Percentiles rank a stretch among this genome's conserved stretches.
phyloP scores from a whole-genome alignment of 2,329 filamentous ascomycete species.

The Cladosporium sp. region DNA sequence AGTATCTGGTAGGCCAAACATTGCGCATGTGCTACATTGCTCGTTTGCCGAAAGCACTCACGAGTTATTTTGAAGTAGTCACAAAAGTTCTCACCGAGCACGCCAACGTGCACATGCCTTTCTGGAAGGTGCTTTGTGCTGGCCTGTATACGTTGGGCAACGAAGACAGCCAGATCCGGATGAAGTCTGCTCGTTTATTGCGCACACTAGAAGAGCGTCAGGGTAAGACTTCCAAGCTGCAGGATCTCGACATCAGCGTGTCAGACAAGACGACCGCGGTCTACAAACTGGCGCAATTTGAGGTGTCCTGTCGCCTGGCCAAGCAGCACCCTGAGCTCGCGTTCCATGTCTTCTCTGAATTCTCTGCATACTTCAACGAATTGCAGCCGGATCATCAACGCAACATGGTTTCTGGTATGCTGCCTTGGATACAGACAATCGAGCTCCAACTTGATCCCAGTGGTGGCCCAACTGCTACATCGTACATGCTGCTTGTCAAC shows the following conservation, averaged over 20 bases:
- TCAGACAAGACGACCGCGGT: slow-evolving; percentile 98
- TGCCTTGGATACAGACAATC: slow-evolving; percentile 95
- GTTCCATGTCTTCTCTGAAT: slow-evolving; percentile 94
- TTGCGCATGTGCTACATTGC: slow-evolving; percentile 88
- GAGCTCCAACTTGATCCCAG: slow-evolving; percentile 90
- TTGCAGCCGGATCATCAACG: slow-evolving; percentile 79
- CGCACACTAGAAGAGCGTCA: slow-evolving; percentile 80
- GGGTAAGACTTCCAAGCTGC: slow-evolving; percentile 82
- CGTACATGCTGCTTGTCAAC: slow-evolving; percentile 93
- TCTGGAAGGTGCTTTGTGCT: slow-evolving; percentile 87
- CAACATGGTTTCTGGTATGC: slow-evolving; percentile 89
- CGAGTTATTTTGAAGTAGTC: slow-evolving; percentile 94
- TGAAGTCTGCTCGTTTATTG: slow-evolving; percentile 80
- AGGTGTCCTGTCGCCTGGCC: slow-evolving; percentile 86
- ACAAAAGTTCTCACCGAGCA: slow-evolving; percentile 82
- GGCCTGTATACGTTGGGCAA: slow-evolving; percentile 92
- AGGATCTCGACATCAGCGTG: slow-evolving; percentile 97
- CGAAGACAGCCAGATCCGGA: slow-evolving; percentile 82
- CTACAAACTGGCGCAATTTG: slow-evolving; percentile 95
- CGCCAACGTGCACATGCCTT: slow-evolving; percentile 77
- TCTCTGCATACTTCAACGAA: slow-evolving; percentile 88
- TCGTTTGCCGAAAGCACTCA: slow-evolving; percentile 71
- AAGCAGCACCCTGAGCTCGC: slow-evolving; percentile 86
- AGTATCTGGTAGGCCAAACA: slow-evolving; percentile 82
- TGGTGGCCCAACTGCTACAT: slow-evolving; percentile 84